Conservation (phyloP, 331 rosid genomes). For the Rhamnella rubrinervis region DNA sequence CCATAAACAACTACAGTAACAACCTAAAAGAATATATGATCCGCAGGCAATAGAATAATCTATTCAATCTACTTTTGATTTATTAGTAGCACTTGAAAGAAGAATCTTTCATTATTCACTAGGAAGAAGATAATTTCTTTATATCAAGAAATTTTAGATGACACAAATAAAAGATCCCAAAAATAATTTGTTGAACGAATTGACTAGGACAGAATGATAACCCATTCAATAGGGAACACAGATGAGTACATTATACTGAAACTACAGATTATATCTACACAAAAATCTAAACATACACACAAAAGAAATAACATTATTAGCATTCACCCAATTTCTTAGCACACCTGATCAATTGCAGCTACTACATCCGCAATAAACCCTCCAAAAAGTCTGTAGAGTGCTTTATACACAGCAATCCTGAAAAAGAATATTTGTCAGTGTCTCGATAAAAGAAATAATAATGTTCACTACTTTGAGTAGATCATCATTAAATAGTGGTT, state of each 20-base stretch:
- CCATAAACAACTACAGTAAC: constrained; percentile 1
- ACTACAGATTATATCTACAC: neutral
- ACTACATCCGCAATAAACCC: constrained; percentile 98
- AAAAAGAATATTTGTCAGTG: constrained; percentile 29
- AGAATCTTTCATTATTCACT: no score
- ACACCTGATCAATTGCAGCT: constrained; percentile 98
- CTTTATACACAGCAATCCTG: constrained; percentile 99
- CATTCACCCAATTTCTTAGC: constrained; percentile 15
- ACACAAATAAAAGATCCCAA: neutral
- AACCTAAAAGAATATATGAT: constrained; percentile 2
- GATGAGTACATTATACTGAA: neutral
- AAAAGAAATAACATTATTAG: neutral
- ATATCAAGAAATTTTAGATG: no score
- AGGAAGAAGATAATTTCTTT: no score
- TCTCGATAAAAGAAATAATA: constrained; percentile 27
- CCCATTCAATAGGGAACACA: neutral
- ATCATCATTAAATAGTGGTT: constrained; percentile 8
- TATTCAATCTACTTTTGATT: neutral
- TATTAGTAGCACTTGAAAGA: neutral
- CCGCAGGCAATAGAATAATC: neutral
- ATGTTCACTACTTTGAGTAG: constrained; percentile 28
- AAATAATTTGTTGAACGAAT: neutral
- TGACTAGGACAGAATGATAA: constrained; percentile 1
- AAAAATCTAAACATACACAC: neutral
- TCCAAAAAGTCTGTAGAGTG: constrained; percentile 94